Conservation (phyloP, 768 basidiomycete genomes). For the Kondoa malvinella region DNA sequence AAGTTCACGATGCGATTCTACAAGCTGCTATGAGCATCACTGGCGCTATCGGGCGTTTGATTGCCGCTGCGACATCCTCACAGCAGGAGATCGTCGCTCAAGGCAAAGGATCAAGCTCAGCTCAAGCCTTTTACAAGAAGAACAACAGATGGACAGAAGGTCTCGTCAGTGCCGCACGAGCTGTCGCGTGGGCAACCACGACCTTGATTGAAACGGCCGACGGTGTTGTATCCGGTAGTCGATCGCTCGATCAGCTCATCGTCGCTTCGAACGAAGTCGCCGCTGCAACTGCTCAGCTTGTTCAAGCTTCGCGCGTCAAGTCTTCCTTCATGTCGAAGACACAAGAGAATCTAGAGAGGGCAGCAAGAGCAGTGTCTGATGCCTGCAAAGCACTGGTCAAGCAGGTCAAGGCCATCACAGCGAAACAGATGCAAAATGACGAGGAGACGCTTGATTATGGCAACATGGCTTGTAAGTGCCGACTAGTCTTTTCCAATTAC, state of each 20-base stretch:
- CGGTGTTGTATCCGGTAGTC: slow-evolving; percentile 87
- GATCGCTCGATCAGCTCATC: slow-evolving; percentile 94
- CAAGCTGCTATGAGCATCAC: slow-evolving; percentile 88
- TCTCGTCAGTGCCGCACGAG: slow-evolving; percentile 90
- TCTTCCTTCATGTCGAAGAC: slow-evolving; percentile 97
- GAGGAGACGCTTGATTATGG: slow-evolving; percentile 73
- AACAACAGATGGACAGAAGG: slow-evolving; percentile 99
- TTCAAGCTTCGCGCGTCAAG: slow-evolving; percentile 95
- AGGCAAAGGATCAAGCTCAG: slow-evolving; percentile 78
- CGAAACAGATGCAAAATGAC: slow-evolving; percentile 51
- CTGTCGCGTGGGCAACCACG: slow-evolving; percentile 90
- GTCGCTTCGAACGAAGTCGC: slow-evolving; percentile 99
- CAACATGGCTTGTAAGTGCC: slow-evolving; percentile 52
- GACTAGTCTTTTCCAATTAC: slow-evolving; percentile 54
- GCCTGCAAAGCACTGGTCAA: slow-evolving; percentile 90
- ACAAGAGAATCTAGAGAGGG: slow-evolving; percentile 84
- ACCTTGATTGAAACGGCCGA: slow-evolving; percentile 94
- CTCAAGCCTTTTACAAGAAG: slow-evolving; percentile 96
- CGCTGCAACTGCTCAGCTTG: slow-evolving; percentile 89
- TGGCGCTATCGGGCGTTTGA: slow-evolving; percentile 79
- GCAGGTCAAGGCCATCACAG: slow-evolving; percentile 89
- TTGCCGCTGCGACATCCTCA: slow-evolving; percentile 89
- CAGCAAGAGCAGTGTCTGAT: slow-evolving; percentile 92
- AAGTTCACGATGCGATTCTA: slow-evolving; percentile 96
- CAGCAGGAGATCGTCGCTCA: slow-evolving; percentile 95